Percentiles rank a stretch among this genome's conserved stretches.
Evolutionary conservation across 1,284 basidiomycete genomes (phyloP).

Genomic region (Vanrija sp.): DNA sequence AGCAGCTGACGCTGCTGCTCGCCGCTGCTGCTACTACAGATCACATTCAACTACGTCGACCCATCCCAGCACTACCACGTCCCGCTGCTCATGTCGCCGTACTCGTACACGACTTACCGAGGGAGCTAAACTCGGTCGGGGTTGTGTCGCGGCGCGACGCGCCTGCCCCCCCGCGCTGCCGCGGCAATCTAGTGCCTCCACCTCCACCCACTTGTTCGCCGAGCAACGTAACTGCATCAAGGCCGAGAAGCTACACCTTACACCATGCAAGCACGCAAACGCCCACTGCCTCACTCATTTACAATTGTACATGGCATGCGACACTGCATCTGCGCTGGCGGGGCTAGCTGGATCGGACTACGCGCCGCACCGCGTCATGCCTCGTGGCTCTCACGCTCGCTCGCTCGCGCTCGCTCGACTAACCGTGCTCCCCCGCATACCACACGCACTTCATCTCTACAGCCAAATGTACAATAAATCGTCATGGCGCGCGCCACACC

Average conservation of each 20-base stretch:
- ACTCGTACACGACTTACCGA: constrained; percentile 86
- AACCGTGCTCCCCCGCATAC: too few relatives aligned
- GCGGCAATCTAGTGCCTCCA: too few relatives aligned
- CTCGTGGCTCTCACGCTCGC: too few relatives aligned
- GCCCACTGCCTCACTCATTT: background rate
- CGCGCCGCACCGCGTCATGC: too few relatives aligned
- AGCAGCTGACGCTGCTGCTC: background rate
- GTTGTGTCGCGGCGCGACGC: too few relatives aligned
- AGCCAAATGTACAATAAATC: background rate
- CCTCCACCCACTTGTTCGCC: too few relatives aligned
- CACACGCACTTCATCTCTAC: background rate
- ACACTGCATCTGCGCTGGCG: too few relatives aligned
- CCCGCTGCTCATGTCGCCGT: constrained; percentile 84
- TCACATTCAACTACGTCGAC: constrained; percentile 66
- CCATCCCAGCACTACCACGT: constrained; percentile 82
- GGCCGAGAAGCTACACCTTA: too few relatives aligned
- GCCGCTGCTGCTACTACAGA: constrained; percentile 51
- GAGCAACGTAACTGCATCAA: too few relatives aligned
- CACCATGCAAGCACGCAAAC: background rate
- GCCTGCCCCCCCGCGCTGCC: too few relatives aligned
- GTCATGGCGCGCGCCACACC: background rate
- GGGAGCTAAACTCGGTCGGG: constrained; percentile 58
- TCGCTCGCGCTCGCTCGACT: too few relatives aligned
- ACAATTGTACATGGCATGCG: background rate
- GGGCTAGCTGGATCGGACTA: too few relatives aligned